Evolutionary conservation across 352 stramenopile genomes (phyloP).

Genomic region (Phytopythium delawarense): DNA sequence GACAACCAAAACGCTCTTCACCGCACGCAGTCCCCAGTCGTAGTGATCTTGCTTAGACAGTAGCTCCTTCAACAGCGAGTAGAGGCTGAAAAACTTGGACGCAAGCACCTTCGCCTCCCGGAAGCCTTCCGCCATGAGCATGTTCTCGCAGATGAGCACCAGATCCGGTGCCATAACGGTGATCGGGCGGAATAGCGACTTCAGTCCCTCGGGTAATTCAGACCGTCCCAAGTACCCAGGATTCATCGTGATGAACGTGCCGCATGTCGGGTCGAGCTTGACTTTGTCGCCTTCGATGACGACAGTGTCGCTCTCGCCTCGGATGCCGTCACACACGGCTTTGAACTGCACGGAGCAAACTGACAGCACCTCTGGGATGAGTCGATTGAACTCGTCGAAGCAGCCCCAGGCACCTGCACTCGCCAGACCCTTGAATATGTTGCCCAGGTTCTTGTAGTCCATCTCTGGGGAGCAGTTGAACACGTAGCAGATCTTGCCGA

Average conservation of each 20-base stretch:
- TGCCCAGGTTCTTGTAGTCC: constrained; percentile 94
- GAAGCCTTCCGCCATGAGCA: constrained; percentile 96
- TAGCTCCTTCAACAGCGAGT: constrained; percentile 90
- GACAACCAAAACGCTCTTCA: constrained; percentile 94
- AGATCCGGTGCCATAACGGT: constrained; percentile 95
- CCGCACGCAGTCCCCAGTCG: constrained; percentile 93
- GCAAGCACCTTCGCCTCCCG: constrained; percentile 90
- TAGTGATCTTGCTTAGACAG: constrained; percentile 95
- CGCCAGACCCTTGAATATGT: constrained; percentile 95
- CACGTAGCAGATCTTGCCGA: constrained; percentile 93
- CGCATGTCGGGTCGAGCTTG: constrained; percentile 84
- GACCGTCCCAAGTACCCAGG: constrained; percentile 92
- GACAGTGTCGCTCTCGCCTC: constrained; percentile 75
- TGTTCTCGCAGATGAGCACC: constrained; percentile 97
- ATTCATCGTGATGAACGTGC: constrained; percentile 97
- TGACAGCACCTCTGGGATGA: constrained; percentile 90
- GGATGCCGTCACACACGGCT: constrained; percentile 92
- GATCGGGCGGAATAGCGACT: constrained; percentile 94
- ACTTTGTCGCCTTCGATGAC: constrained; percentile 91
- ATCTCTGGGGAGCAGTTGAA: constrained; percentile 96
- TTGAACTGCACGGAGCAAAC: constrained; percentile 95
- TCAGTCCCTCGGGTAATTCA: constrained; percentile 93
- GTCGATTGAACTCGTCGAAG: constrained; percentile 96
- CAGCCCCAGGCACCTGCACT: constrained; percentile 92
- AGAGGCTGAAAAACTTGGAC: constrained; percentile 94